Evolutionary conservation across 257 asterid species (phyloP).

Genomic region (Asclepias syriaca): DNA sequence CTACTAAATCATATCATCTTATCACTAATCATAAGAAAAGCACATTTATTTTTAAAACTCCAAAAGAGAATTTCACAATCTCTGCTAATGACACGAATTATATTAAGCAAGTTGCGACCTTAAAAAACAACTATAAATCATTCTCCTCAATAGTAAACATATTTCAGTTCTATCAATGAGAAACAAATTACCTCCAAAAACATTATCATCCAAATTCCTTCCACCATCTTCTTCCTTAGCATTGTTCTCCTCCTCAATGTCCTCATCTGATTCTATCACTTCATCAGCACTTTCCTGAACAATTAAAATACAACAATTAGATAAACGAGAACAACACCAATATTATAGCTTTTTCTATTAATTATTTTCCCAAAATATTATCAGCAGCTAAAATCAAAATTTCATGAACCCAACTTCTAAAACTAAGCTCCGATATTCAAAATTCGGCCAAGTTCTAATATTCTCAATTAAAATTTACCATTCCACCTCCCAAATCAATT

Average conservation of each 20-base stretch:
- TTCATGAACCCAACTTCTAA: not conserved
- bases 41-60: no score
- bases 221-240: conserved; percentile 39
- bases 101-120: not conserved
- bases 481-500: not conserved
- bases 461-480: not conserved
- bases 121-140: not conserved
- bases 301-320: not conserved
- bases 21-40: no score
- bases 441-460: not conserved
- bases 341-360: not conserved
- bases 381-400: not conserved
- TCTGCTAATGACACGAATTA: not conserved
- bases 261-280: conserved; percentile 71
- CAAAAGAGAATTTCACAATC: no score
- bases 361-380: not conserved
- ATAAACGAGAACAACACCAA: not conserved
- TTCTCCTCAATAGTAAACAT: not conserved
- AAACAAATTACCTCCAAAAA: conserved; percentile 61
- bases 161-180: not conserved
- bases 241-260: conserved; percentile 16
- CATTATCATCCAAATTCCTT: conserved; percentile 53
- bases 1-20: not conserved
- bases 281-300: conserved; percentile 45
- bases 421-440: not conserved